phyloP scores from a whole-genome alignment of 768 basidiomycete species.

The Paxillus rubicundulus region DNA sequence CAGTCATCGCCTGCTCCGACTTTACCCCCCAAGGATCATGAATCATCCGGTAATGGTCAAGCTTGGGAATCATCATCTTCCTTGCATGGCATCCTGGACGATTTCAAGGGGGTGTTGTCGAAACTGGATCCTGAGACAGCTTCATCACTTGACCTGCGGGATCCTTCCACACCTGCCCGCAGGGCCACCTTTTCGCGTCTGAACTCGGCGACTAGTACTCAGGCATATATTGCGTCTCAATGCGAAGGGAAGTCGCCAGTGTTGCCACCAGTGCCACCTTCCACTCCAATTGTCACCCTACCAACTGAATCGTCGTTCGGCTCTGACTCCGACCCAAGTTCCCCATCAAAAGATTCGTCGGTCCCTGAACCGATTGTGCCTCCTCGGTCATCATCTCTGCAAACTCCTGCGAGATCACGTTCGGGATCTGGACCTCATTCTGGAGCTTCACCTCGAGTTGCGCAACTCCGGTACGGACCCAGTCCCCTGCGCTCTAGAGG shows the following conservation, averaged over 20 bases:
- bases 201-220: slow-evolving; percentile 35
- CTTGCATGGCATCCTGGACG: slow-evolving; percentile 62
- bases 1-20: slow-evolving; percentile 37
- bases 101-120: slow-evolving; percentile 71
- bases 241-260: slow-evolving; percentile 21
- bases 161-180: slow-evolving; percentile 60
- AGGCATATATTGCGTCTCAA: slow-evolving; percentile 20
- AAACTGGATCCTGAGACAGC: slow-evolving; percentile 57
- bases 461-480: slow-evolving; percentile 36
- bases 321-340: slow-evolving; percentile 26
- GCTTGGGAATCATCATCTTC: slow-evolving; percentile 44
- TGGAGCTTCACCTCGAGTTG: slow-evolving; percentile 32
- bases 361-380: slow-evolving; percentile 34
- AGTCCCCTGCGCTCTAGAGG: slow-evolving; percentile 46
- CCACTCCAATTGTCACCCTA: slow-evolving; percentile 25
- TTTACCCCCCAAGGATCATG: slow-evolving; percentile 33
- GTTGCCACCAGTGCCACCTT: slow-evolving; percentile 11
- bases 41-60: slow-evolving; percentile 20
- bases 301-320: slow-evolving; percentile 24
- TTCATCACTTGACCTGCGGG: slow-evolving; percentile 57
- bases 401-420: slow-evolving; percentile 30
- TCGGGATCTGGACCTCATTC: slow-evolving; percentile 28
- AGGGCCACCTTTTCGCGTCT: slow-evolving; percentile 37
- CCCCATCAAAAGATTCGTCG: slow-evolving; percentile 51
- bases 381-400: slow-evolving; percentile 31